Evolutionary conservation across 441 rosid species (phyloP), one percentile per base, ranked within the genome.

Genomic region (Gossypium aridum): DNA sequence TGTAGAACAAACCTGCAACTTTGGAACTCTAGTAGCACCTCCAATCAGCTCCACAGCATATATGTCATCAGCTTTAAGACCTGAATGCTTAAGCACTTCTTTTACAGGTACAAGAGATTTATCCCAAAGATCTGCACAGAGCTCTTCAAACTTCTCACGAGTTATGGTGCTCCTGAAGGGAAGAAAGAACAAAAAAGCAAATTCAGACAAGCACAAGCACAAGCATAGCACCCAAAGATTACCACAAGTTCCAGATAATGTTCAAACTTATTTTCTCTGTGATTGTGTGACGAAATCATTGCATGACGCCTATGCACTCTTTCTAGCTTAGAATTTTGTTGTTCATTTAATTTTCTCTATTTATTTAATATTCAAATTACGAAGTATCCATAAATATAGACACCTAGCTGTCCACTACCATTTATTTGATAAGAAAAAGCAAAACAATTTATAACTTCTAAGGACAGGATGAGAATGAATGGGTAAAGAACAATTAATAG

Each of bases 11-110:
- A 95, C 99, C 98, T 95, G 97, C 87, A 95, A 88, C 84, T 95
- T 95, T 72, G 99, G 99, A 73, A 95, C 97, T 86, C 99, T 87
- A 64, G 98, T 91, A 75, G 97, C 97, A 63, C 99, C 99, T 78
- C 99, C 99, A 31, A 95, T 91, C 71, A 95, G 80, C 77, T 95
- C 99, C 55, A 95, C 92, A 10, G 97, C 99, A 86, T 81, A 83
- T 77, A 93, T 83, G 61, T 95, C 98, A 75, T 88, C 91, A 68
- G 85, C 79, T 79, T 90, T 85, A 71, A 93, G 51, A 56, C 92
- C 97, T 37, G 98, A 90, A 84, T 91, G 77, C 73, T 82, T 84
- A 73, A 95, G 87, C 77, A 95, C 87, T 75, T 95, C 95, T 80
- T 85, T 90, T 25, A 93, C 26, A 57, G 98, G 99, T 76, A 81